A percentile compares a stretch with the other conserved stretches of the same genome.
These are phyloP conservation scores for Geotrichum aggregatum DNA, from an alignment of 1,139 yeast species.

Conservation along the genomic window DNA sequence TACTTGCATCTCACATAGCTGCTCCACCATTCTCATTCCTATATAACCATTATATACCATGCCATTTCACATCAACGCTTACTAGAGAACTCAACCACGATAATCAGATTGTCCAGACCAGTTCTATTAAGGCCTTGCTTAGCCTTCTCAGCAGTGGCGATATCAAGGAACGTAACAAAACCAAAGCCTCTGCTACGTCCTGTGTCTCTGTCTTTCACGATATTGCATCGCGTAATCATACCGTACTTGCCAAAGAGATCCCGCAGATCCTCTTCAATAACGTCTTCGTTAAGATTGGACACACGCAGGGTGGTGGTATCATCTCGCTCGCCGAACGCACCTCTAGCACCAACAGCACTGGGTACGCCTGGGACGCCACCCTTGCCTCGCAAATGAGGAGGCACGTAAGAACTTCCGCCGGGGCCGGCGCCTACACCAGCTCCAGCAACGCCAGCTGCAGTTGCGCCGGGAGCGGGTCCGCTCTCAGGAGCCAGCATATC, in stretches of 20 bases:
- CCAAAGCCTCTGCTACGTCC: conserved; percentile 96
- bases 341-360: conserved; percentile 29
- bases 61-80: conserved; percentile 21
- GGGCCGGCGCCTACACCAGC: conserved; percentile 33
- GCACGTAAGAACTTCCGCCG: conserved; percentile 55
- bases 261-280: conserved; percentile 78
- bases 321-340: conserved; percentile 52
- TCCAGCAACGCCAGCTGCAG: conserved; percentile 34
- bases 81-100: conserved; percentile 45
- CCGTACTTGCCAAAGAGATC: conserved; percentile 67
- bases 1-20: no score
- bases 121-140: conserved; percentile 76
- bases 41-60: background rate
- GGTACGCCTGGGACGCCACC: conserved; percentile 54
- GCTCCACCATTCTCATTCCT: background rate
- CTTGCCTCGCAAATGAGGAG: conserved; percentile 69
- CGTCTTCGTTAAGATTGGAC: conserved; percentile 83
- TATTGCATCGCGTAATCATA: conserved; percentile 67
- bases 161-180: conserved; percentile 78
- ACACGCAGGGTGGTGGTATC: conserved; percentile 87
- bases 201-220: conserved; percentile 89
- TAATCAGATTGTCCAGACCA: conserved; percentile 88
- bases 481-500: conserved; percentile 68
- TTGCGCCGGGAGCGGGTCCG: conserved; percentile 35
- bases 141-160: conserved; percentile 70